Evolutionary conservation across 306 rosid species (phyloP).

Genomic region (Cyamopsis tetragonoloba): DNA sequence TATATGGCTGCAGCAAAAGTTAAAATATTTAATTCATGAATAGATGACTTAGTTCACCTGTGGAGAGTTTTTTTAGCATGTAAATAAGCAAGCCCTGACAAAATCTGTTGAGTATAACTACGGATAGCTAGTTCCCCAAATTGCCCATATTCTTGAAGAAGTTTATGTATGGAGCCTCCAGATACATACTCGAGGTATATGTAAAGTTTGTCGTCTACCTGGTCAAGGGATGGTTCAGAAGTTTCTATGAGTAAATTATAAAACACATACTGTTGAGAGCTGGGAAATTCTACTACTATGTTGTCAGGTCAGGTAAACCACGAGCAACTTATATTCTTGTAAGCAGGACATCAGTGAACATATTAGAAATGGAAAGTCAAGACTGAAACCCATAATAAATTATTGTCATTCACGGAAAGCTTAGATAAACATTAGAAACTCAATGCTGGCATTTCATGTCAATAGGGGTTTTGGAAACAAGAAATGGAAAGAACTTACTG

Average conservation of each 20-base stretch:
- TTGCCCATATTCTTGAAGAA: slow-evolving; percentile 90
- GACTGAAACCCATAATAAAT: neutral
- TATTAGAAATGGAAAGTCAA: slow-evolving; percentile 1
- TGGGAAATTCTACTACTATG: slow-evolving; percentile 3
- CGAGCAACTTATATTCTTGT: slow-evolving; percentile 1
- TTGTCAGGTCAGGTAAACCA: slow-evolving; percentile 11
- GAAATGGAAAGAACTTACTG: slow-evolving; percentile 54
- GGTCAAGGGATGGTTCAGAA: slow-evolving; percentile 37
- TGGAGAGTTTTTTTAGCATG: slow-evolving; percentile 91
- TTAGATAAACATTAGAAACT: slow-evolving; percentile 10
- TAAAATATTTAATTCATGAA: slow-evolving; percentile 19
- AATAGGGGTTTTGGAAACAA: neutral
- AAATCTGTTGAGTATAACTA: slow-evolving; percentile 88
- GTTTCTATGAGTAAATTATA: slow-evolving; percentile 19
- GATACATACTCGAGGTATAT: slow-evolving; percentile 96
- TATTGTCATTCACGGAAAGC: neutral
- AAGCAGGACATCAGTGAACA: slow-evolving; percentile 8
- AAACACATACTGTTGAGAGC: neutral
- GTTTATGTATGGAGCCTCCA: slow-evolving; percentile 94
- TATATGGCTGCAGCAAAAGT: neutral
- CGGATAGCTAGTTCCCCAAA: slow-evolving; percentile 88
- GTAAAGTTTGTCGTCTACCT: slow-evolving; percentile 87
- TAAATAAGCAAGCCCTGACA: slow-evolving; percentile 94
- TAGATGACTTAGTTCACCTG: slow-evolving; percentile 54
- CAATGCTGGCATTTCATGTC: neutral